Conservation (phyloP, 140 eudicot genomes). For the Stevia rebaudiana region DNA sequence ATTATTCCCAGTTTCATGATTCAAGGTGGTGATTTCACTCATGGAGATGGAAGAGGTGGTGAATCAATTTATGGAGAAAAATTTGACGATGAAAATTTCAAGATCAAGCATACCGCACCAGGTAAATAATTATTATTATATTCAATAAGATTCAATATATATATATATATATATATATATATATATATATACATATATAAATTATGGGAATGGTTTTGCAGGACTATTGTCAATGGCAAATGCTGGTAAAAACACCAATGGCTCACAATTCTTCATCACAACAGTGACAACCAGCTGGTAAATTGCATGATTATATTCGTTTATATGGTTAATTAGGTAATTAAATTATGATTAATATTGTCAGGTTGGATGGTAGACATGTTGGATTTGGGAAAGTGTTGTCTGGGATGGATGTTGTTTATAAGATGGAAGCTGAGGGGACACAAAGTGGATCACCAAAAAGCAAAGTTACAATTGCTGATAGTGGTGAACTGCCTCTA, state of each 20-base stretch:
- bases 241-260: slow-evolving; percentile 84
- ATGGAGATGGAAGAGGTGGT: slow-evolving; percentile 87
- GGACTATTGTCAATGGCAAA: slow-evolving; percentile 85
- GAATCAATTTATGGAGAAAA: slow-evolving; percentile 91
- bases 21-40: slow-evolving; percentile 97
- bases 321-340: neutral
- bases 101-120: slow-evolving; percentile 84
- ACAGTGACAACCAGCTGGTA: slow-evolving; percentile 98
- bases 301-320: slow-evolving; percentile 11
- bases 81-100: slow-evolving; percentile 85
- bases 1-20: slow-evolving; percentile 93
- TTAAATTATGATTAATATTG: neutral
- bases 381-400: slow-evolving; percentile 94
- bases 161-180: too few relatives aligned
- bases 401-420: slow-evolving; percentile 96
- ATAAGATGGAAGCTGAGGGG: slow-evolving; percentile 98
- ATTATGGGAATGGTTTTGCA: slow-evolving; percentile 23
- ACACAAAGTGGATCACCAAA: slow-evolving; percentile 82
- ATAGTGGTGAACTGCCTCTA: slow-evolving; percentile 97
- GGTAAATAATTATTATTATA: slow-evolving; percentile 32
- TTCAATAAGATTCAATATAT: too few relatives aligned
- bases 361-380: slow-evolving; percentile 94
- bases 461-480: slow-evolving; percentile 68
- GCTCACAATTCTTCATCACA: slow-evolving; percentile 95
- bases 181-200: too few relatives aligned